Evolutionary conservation across 345 rosid genomes (phyloP).

Genomic region (thale cress (Arabidopsis thaliana)): DNA sequence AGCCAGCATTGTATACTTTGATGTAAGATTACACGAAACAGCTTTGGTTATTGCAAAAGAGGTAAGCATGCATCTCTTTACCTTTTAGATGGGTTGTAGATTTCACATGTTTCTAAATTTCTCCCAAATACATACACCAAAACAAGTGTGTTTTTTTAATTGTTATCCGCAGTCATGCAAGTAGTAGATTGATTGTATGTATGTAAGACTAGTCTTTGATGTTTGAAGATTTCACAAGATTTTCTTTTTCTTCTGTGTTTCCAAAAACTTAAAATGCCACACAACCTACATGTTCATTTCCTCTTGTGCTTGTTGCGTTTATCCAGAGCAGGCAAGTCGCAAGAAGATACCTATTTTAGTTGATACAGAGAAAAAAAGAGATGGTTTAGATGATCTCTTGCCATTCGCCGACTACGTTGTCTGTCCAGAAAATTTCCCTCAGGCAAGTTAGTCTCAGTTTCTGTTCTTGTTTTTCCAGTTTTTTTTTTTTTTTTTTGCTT

Average conservation of each 20-base stretch:
- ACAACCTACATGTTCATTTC: constrained; percentile 29
- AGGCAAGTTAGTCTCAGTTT: constrained; percentile 50
- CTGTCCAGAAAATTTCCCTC: constrained; percentile 84
- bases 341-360: constrained; percentile 78
- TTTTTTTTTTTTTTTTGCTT: constrained; percentile 4
- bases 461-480: neutral
- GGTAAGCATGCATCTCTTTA: constrained; percentile 52
- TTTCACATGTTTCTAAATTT: neutral
- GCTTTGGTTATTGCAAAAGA: constrained; percentile 71
- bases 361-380: constrained; percentile 83
- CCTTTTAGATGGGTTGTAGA: neutral
- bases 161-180: neutral
- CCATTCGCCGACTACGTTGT: constrained; percentile 65
- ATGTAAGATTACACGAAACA: constrained; percentile 69
- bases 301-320: constrained; percentile 42
- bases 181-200: constrained; percentile 4
- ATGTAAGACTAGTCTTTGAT: constrained; percentile 14
- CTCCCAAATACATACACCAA: neutral
- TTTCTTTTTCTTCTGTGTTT: neutral
- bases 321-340: constrained; percentile 81
- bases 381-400: constrained; percentile 75
- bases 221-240: neutral
- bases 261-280: constrained; percentile 10
- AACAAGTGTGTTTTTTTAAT: constrained; percentile 19
- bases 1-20: constrained; percentile 68